Conservation (phyloP, 768 basidiomycete genomes). For the Cyathus striatus region DNA sequence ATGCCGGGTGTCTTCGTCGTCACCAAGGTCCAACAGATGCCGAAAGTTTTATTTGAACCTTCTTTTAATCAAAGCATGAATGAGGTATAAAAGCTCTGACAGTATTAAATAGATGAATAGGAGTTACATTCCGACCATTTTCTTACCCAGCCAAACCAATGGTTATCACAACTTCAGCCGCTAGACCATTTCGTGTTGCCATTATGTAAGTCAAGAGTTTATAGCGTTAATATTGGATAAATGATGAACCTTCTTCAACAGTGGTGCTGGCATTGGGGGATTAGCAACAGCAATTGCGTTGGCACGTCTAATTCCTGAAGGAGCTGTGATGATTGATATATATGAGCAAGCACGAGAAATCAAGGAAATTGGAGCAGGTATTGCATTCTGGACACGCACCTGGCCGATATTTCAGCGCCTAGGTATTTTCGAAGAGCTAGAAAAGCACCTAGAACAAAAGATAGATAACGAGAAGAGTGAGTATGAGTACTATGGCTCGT, state of each 20-base stretch:
- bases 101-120: no score
- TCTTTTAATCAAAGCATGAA: no score
- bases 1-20: no score
- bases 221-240: background rate
- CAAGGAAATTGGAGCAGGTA: conserved; percentile 1
- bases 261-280: background rate
- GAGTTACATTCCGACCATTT: no score
- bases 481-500: no score
- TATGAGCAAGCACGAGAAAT: background rate
- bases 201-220: background rate
- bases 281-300: background rate
- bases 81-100: no score
- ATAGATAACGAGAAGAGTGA: no score
- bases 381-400: background rate
- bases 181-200: background rate
- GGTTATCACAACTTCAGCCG: no score
- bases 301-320: background rate
- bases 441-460: background rate
- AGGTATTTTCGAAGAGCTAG: no score
- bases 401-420: background rate
- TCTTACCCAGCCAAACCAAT: no score
- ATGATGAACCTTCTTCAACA: background rate
- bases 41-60: no score
- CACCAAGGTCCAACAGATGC: no score
- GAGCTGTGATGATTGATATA: background rate